A percentile compares a stretch with the other conserved stretches of the same genome.
Conservation (phyloP, 148 eudicot species). For the Fagopyrum homotropicum region DNA sequence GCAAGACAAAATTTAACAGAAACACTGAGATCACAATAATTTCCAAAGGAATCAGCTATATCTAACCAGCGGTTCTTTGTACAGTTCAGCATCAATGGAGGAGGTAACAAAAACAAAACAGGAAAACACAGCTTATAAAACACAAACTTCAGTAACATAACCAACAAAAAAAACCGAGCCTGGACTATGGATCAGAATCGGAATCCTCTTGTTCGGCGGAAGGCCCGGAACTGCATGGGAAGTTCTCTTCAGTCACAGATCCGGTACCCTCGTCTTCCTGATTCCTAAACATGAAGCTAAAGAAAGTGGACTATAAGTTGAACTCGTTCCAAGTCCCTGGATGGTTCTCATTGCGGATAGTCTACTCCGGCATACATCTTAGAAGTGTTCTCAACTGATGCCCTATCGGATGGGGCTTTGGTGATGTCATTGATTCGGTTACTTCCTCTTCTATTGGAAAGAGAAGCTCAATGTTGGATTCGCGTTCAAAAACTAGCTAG, state of each 20-base stretch:
- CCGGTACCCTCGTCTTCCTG: conserved; percentile 64
- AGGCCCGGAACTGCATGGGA: conserved; percentile 31
- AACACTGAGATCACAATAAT: too few relatives aligned
- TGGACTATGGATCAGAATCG: conserved; percentile 20
- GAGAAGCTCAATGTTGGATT: conserved; percentile 75
- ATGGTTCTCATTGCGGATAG: too few relatives aligned
- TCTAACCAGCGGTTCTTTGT: not conserved
- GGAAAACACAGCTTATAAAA: not conserved
- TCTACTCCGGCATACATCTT: too few relatives aligned
- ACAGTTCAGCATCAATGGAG: not conserved
- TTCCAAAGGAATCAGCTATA: not conserved
- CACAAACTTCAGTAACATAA: not conserved
- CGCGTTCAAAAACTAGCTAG: conserved; percentile 75
- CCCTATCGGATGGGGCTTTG: conserved; percentile 25
- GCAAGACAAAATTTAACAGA: too few relatives aligned
- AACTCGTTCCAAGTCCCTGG: too few relatives aligned
- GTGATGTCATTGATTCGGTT: conserved; percentile 39
- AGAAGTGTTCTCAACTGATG: conserved; percentile 20
- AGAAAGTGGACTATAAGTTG: too few relatives aligned
- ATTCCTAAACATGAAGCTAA: conserved; percentile 49
- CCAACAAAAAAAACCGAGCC: not conserved
- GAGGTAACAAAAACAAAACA: not conserved
- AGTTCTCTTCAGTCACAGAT: conserved; percentile 67
- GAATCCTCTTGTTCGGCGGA: conserved; percentile 22
- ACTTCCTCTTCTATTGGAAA: conserved; percentile 89